Evolutionary conservation across 2,329 filamentous ascomycete genomes (phyloP).

Genomic region (Neoscytalidium dimidiatum): DNA sequence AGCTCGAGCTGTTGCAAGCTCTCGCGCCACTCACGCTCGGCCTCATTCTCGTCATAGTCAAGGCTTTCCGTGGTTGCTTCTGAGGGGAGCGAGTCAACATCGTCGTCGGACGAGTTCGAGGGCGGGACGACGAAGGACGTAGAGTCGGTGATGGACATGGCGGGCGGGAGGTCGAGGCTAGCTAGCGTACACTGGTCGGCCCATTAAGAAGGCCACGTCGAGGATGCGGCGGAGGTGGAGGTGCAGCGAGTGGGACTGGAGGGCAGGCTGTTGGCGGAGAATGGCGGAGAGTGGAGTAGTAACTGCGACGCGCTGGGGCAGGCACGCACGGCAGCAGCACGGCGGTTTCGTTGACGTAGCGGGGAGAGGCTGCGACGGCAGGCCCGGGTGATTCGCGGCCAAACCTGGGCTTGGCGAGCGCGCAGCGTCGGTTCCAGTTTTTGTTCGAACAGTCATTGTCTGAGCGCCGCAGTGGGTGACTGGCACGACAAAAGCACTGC

Average conservation of each 20-base stretch:
- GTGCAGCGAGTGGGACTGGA: background rate
- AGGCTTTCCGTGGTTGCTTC: constrained; percentile 54
- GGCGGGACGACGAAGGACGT: constrained; percentile 36
- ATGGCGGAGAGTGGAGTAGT: background rate
- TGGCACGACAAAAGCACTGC: constrained; percentile 13
- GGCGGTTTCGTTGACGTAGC: constrained; percentile 2
- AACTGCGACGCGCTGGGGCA: background rate
- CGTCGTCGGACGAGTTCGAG: constrained; percentile 39
- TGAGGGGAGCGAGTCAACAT: constrained; percentile 53
- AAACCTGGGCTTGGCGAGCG: background rate
- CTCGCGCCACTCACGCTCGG: constrained; percentile 92
- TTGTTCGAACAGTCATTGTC: constrained; percentile 19
- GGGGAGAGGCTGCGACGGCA: background rate
- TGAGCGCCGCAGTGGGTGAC: background rate
- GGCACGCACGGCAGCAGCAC: background rate
- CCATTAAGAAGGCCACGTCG: constrained; percentile 1
- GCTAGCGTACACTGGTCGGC: background rate
- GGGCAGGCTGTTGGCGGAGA: background rate
- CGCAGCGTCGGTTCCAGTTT: constrained; percentile 1
- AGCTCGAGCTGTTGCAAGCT: constrained; percentile 92
- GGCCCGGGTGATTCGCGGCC: background rate
- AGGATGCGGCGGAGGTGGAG: background rate
- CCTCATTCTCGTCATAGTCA: constrained; percentile 64
- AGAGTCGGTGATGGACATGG: constrained; percentile 41
- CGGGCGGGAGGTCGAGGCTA: constrained; percentile 2